Evolutionary conservation across 225 moss, liverwort and hornwort genomes (phyloP), one percentile per base, ranked within the genome.

Genomic region (Asterella californica): DNA sequence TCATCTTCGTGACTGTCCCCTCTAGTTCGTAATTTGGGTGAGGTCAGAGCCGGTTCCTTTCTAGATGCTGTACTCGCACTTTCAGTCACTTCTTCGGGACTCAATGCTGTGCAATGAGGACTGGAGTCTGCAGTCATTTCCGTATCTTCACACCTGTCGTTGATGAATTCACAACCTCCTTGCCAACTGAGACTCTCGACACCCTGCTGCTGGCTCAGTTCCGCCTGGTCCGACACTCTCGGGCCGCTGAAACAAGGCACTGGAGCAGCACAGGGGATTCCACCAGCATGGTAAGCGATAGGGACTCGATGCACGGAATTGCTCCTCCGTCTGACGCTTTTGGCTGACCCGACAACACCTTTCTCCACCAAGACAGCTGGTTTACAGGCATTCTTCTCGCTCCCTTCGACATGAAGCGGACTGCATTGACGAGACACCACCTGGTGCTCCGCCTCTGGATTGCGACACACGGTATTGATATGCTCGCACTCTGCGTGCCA

Each of bases 401-500:
- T 34, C 15, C 46, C 77, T 46, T 65, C 77, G 11, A 5, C 69
- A 24, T 79, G 37, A 21, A 50, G 33, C 6, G 67, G 47, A 29
- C 4, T 62, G 65, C 80, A 78, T 52, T 79, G 64, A 55, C 54
- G 42, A 65, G 42, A 34, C 55, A 63, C 52, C 63, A 67, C 48
- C 17, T 74, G 73, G 47, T 54, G 57, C 38, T 82, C 82, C 72
- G 55, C 48, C 27, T 70, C 69, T 29, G 77, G 77, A 76, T 37
- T 66, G 54, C 61, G 67, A 60, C 87, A 87, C n/a, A 73, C 33
- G 9, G 57, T 77, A 33, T 37, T 79, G 32, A 74, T 78, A 15
- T 82, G 71, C 57, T 87, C 84, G 45, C 87, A 87, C 32, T 87
- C 87, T 30, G 50, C 33, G 70, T 82, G 82, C 87, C 87, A 84